Conservation (phyloP, 139 green algal species). For the Closterium sp. region DNA sequence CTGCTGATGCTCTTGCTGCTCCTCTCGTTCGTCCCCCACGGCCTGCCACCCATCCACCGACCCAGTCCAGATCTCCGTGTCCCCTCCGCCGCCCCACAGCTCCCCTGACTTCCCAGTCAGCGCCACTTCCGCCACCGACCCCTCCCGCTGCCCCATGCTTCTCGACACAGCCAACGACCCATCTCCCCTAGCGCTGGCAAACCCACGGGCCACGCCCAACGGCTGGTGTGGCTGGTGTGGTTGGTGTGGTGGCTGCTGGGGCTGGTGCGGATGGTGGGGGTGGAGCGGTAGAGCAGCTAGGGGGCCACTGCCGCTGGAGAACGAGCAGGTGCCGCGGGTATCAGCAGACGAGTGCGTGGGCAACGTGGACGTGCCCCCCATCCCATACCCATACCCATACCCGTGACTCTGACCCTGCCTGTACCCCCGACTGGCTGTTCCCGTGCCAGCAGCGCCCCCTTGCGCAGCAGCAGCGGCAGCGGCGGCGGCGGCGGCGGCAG, state of each 20-base stretch:
- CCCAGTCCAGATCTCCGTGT: background rate
- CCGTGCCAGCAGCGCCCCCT: background rate
- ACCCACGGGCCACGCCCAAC: background rate
- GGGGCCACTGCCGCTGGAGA: background rate
- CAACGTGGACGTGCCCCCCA: background rate
- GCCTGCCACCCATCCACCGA: background rate
- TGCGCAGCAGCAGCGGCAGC: background rate
- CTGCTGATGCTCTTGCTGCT: background rate
- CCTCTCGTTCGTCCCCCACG: background rate
- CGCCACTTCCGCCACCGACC: background rate
- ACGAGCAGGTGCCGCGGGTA: background rate
- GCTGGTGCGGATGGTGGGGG: no score
- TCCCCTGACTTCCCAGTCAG: background rate
- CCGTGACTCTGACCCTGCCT: background rate
- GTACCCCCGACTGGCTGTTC: background rate
- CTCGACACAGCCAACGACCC: background rate
- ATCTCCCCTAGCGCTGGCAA: background rate
- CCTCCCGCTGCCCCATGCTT: background rate
- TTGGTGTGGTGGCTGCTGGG: background rate
- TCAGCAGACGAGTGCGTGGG: background rate
- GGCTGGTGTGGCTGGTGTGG: background rate
- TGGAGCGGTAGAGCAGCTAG: background rate
- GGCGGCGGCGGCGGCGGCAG: no score
- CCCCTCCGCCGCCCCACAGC: background rate
- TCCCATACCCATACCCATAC: background rate